These are phyloP conservation scores for Thyridium curvatum DNA, from an alignment of 2,329 filamentous ascomycete genomes.

Conservation along the genomic window DNA sequence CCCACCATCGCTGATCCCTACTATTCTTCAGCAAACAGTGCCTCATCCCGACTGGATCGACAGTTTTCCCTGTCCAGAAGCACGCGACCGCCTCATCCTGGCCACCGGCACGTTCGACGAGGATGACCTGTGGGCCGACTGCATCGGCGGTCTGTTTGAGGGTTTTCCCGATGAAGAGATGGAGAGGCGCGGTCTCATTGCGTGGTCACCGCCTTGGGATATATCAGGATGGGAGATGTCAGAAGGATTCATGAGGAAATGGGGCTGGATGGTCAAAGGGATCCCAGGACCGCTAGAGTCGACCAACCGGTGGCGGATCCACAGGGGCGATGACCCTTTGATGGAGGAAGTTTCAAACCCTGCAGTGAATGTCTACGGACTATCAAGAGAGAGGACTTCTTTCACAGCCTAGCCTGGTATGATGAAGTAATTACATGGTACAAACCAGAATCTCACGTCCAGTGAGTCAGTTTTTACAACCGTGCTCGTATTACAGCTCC, in stretches of 20 bases:
- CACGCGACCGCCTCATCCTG: conserved; percentile 31
- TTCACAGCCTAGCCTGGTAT: no score
- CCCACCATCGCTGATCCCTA: conserved; percentile 27
- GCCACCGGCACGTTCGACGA: conserved; percentile 29
- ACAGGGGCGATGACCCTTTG: no score
- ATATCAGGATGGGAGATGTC: conserved; percentile 32
- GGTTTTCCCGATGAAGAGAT: conserved; percentile 35
- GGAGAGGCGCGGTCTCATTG: conserved; percentile 30
- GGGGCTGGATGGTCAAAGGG: conserved; percentile 23
- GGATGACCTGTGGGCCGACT: conserved; percentile 35
- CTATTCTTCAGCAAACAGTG: conserved; percentile 27
- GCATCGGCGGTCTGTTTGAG: conserved; percentile 33
- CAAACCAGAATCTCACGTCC: no score
- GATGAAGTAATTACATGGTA: no score
- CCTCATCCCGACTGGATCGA: conserved; percentile 35
- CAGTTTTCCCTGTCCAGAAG: conserved; percentile 27
- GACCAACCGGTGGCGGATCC: conserved; percentile 26
- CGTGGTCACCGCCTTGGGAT: conserved; percentile 34
- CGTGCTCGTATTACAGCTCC: no score
- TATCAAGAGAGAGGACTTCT: no score
- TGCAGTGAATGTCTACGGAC: no score
- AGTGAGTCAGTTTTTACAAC: no score
- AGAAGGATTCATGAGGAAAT: conserved; percentile 30
- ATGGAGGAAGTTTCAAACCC: no score
- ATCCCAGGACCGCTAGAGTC: conserved; percentile 19